A percentile compares a stretch with the other conserved stretches of the same genome.
Conservation (phyloP, 2,329 filamentous ascomycete genomes). For the Aspergillus carbonarius region DNA sequence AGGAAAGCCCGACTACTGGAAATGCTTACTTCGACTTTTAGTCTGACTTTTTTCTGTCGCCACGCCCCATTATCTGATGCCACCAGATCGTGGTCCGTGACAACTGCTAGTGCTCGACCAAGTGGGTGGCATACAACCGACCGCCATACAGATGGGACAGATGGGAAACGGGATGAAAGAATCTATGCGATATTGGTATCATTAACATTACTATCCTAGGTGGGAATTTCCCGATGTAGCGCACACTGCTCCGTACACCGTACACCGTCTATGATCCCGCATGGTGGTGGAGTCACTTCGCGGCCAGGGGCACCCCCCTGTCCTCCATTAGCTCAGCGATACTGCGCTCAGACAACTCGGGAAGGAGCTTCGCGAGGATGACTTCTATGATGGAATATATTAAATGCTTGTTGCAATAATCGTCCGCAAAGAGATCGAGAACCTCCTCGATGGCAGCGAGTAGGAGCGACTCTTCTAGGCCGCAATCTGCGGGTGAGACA, state of each 20-base stretch:
- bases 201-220: constrained; percentile 1
- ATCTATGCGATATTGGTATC: not conserved
- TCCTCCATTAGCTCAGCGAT: constrained; percentile 72
- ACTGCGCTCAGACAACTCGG: constrained; percentile 74
- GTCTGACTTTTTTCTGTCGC: not conserved
- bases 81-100: not conserved
- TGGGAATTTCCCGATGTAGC: not conserved
- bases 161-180: not conserved
- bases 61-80: not conserved
- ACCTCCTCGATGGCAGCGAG: constrained; percentile 62
- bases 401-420: constrained; percentile 90
- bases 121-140: not conserved
- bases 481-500: not conserved
- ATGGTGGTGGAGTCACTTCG: constrained; percentile 13
- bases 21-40: not conserved
- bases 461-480: constrained; percentile 49
- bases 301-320: constrained; percentile 50
- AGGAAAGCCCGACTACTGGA: not conserved
- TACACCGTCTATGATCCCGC: constrained; percentile 2
- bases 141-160: not conserved
- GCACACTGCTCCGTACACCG: not conserved
- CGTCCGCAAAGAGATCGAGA: constrained; percentile 73
- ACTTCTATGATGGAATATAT: constrained; percentile 80
- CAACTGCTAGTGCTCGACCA: not conserved
- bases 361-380: constrained; percentile 76